These are phyloP conservation scores for Metschnikowia borealis DNA, from an alignment of 805 yeast genomes.

Conservation along the genomic window DNA sequence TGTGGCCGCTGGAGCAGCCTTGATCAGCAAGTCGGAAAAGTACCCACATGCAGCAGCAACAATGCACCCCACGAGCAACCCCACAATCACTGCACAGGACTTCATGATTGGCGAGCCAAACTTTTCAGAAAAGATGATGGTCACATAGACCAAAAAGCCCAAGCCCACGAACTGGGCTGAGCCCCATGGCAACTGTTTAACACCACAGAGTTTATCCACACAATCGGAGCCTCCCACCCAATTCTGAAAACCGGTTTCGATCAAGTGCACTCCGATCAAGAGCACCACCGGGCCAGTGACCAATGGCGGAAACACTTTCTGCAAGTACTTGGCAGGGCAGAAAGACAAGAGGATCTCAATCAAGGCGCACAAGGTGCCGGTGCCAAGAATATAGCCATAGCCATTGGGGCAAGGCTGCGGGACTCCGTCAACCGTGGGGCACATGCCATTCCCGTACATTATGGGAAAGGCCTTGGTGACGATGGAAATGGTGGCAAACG, in stretches of 20 bases:
- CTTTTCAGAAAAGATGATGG: slow-evolving; percentile 71
- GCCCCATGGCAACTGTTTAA: slow-evolving; percentile 58
- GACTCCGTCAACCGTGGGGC: slow-evolving; percentile 7
- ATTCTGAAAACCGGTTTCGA: slow-evolving; percentile 11
- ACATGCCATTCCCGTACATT: slow-evolving; percentile 9
- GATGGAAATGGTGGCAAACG: slow-evolving; percentile 11
- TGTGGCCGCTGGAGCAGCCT: slow-evolving; percentile 78
- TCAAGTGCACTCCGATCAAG: slow-evolving; percentile 10
- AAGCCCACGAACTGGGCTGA: slow-evolving; percentile 82
- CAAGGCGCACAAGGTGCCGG: slow-evolving; percentile 9
- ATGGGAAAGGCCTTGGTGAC: slow-evolving; percentile 10
- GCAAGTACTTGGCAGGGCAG: slow-evolving; percentile 8
- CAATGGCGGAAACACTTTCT: slow-evolving; percentile 10
- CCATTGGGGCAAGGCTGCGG: slow-evolving; percentile 12
- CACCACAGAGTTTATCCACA: slow-evolving; percentile 9
- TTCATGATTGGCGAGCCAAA: slow-evolving; percentile 94
- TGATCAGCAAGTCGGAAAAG: slow-evolving; percentile 55
- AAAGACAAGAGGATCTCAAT: slow-evolving; percentile 8
- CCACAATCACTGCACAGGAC: slow-evolving; percentile 85
- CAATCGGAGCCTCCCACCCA: slow-evolving; percentile 13
- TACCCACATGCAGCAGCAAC: slow-evolving; percentile 89
- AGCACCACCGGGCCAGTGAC: slow-evolving; percentile 15
- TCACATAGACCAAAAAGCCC: slow-evolving; percentile 74
- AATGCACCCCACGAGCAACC: slow-evolving; percentile 80
- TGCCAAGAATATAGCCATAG: slow-evolving; percentile 8